Evolutionary conservation across 2,329 filamentous ascomycete species (phyloP).

Genomic region (Xylariales sp.): DNA sequence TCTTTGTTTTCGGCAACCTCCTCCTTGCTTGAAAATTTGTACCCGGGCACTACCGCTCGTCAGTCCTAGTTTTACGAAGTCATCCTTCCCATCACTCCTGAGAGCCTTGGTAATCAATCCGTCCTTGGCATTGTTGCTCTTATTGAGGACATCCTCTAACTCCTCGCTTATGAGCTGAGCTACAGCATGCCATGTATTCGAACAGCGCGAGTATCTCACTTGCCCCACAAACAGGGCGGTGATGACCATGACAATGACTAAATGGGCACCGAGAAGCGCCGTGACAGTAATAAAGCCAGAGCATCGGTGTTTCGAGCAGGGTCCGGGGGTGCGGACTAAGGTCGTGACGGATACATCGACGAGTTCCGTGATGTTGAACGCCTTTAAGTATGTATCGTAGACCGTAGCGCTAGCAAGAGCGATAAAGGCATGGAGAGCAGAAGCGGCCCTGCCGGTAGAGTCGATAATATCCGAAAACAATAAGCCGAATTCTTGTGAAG

Average conservation of each 20-base stretch:
- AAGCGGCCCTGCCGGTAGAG: conserved; percentile 17
- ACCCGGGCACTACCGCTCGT: conserved; percentile 16
- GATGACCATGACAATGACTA: conserved; percentile 11
- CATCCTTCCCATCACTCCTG: background rate
- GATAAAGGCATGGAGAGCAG: conserved; percentile 3
- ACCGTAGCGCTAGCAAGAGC: background rate
- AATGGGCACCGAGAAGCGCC: conserved; percentile 14
- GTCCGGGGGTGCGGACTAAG: conserved; percentile 18
- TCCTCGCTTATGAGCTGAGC: conserved; percentile 26
- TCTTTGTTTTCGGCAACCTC: too few species aligned
- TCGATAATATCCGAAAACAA: conserved; percentile 22
- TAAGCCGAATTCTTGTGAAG: background rate
- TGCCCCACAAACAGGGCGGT: conserved; percentile 17
- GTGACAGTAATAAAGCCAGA: conserved; percentile 26
- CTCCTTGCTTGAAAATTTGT: conserved; percentile 9
- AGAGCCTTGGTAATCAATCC: background rate
- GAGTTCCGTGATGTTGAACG: background rate
- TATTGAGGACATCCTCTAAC: conserved; percentile 9
- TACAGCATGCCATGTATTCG: conserved; percentile 30
- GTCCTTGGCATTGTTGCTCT: conserved; percentile 22
- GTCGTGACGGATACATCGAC: conserved; percentile 7
- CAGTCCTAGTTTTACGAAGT: conserved; percentile 19
- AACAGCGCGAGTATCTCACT: conserved; percentile 28
- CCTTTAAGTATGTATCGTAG: conserved; percentile 8
- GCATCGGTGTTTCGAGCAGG: conserved; percentile 23